Conservation (phyloP, 2,329 filamentous ascomycete genomes). For the Ophiostoma piceae region DNA sequence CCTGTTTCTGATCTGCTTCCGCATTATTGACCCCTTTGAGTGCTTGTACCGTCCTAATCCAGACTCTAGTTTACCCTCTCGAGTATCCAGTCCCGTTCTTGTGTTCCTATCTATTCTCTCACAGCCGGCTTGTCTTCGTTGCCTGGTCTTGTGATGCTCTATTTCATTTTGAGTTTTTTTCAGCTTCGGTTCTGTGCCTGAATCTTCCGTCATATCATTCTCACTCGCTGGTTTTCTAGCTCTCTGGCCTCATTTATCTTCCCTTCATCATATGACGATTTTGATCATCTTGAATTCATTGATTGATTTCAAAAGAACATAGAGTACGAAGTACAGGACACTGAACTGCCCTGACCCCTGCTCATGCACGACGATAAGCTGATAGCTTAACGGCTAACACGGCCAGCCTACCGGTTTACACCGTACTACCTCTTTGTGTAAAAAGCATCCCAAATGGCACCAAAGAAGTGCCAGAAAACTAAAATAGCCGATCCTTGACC, state of each 20-base stretch:
- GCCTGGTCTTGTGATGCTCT: slow-evolving; percentile 7
- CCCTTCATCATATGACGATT: neutral
- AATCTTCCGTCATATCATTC: neutral
- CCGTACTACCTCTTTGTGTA: slow-evolving; percentile 8
- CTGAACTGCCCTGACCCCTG: neutral
- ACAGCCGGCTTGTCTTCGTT: slow-evolving; percentile 12
- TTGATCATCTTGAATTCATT: neutral
- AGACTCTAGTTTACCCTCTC: neutral
- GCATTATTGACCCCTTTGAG: neutral
- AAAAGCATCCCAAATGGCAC: neutral
- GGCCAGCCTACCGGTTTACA: neutral
- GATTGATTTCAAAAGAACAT: neutral
- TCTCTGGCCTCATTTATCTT: neutral
- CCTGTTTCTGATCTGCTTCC: neutral
- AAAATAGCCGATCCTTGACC: neutral
- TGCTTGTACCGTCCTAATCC: neutral
- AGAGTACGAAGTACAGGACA: too few species aligned
- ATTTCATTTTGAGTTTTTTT: neutral
- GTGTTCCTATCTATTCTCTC: slow-evolving; percentile 7
- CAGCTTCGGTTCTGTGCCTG: neutral
- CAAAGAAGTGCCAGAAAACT: neutral
- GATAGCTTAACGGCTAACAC: slow-evolving; percentile 10
- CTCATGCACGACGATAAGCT: neutral
- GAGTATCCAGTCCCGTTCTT: neutral
- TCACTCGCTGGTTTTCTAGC: neutral